A percentile compares a stretch with the other conserved stretches of the same genome.
These are phyloP conservation scores for Carnegiea gigantea DNA, from an alignment of 179 eudicot genomes.

Conservation along the genomic window DNA sequence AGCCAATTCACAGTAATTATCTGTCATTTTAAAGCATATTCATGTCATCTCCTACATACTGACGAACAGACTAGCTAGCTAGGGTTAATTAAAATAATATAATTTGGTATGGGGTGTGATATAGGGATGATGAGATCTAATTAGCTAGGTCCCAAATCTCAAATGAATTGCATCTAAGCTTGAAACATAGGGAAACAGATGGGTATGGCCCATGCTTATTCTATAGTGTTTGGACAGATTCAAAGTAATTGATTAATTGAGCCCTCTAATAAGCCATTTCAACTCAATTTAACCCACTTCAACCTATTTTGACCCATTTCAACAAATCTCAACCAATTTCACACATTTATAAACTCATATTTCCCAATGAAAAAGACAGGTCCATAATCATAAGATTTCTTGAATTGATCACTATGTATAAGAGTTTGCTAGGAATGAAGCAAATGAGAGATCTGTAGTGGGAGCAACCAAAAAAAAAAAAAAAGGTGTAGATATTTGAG, in stretches of 20 bases:
- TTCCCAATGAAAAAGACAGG: no score
- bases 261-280: not conserved
- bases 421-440: no score
- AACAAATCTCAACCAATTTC: no score
- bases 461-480: no score
- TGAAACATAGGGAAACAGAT: not conserved
- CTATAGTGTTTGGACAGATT: not conserved
- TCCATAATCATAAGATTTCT: no score
- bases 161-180: not conserved
- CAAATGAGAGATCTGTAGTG: no score
- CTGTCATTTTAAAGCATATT: not conserved
- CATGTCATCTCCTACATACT: not conserved
- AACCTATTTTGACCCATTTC: no score
- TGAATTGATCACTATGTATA: no score
- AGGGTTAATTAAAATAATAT: not conserved
- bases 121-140: not conserved
- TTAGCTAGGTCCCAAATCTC: not conserved
- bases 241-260: not conserved
- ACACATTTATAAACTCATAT: no score
- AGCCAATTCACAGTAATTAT: not conserved
- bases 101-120: not conserved
- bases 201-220: slow-evolving; percentile 1
- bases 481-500: no score
- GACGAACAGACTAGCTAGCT: not conserved
- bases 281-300: no score